Percentiles rank a stretch among this genome's conserved stretches.
Conservation (phyloP, 768 basidiomycete species). For the Leucogyrophana mollusca region DNA sequence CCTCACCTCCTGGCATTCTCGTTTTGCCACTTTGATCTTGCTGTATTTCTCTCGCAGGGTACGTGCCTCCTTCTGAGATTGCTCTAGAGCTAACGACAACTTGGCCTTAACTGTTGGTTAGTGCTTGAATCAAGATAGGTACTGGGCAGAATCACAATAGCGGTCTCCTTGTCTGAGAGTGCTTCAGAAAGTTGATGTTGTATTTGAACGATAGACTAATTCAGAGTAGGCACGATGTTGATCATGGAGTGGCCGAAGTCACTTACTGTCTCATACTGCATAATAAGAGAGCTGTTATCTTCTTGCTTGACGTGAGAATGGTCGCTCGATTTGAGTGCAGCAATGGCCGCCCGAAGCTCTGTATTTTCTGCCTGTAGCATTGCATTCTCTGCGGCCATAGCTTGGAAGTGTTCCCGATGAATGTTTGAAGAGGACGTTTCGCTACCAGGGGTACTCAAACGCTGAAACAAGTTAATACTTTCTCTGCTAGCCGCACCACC, state of each 20-base stretch:
- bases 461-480: conserved; percentile 5
- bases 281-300: not conserved
- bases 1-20: conserved; percentile 19
- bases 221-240: not conserved
- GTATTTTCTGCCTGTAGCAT: conserved; percentile 18
- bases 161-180: conserved; percentile 14
- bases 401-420: conserved; percentile 7
- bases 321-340: conserved; percentile 10
- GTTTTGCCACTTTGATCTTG: conserved; percentile 13
- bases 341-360: conserved; percentile 13
- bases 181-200: conserved; percentile 12
- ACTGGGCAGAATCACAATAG: conserved; percentile 12
- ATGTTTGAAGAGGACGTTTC: not conserved
- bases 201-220: conserved; percentile 9
- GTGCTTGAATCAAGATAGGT: not conserved
- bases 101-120: conserved; percentile 15
- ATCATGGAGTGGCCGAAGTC: not conserved
- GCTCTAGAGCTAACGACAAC: conserved; percentile 6
- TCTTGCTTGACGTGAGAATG: conserved; percentile 18
- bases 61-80: conserved; percentile 7
- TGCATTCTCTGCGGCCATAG: conserved; percentile 14
- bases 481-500: not conserved
- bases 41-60: conserved; percentile 19
- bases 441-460: conserved; percentile 5
- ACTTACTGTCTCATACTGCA: conserved; percentile 10